Conservation (phyloP, 768 basidiomycete genomes). For the Mycena albidolilacea region DNA sequence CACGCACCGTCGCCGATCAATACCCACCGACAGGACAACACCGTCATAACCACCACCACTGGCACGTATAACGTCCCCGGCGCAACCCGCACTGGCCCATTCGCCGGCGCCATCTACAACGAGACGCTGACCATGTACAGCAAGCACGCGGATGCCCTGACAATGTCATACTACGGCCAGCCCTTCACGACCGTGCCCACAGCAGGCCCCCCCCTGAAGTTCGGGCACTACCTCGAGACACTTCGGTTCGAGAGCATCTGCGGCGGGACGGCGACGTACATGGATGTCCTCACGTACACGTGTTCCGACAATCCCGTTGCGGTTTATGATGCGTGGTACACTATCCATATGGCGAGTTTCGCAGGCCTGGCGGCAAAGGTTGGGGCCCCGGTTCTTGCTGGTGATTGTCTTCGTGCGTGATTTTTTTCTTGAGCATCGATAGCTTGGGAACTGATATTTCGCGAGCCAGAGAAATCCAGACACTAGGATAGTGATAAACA, state of each 20-base stretch:
- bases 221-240: conserved; percentile 28
- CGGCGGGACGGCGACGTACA: conserved; percentile 32
- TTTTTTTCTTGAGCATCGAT: no score
- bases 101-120: no score
- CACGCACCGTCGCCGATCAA: background rate
- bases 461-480: no score
- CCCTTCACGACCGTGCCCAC: no score
- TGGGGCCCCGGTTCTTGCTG: no score
- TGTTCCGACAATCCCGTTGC: conserved; percentile 5
- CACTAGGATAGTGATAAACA: no score
- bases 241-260: background rate
- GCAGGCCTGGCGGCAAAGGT: background rate
- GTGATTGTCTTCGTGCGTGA: no score
- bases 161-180: background rate
- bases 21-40: background rate
- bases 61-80: conserved; percentile 35
- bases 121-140: conserved; percentile 22
- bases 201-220: background rate
- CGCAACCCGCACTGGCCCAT: no score
- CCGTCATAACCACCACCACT: conserved; percentile 9
- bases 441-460: no score
- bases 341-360: background rate
- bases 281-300: conserved; percentile 21
- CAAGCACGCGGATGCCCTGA: background rate
- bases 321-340: no score